Base-by-base conservation (phyloP, 495 filamentous ascomycete genomes). In the Penicillium taxi region DNA sequence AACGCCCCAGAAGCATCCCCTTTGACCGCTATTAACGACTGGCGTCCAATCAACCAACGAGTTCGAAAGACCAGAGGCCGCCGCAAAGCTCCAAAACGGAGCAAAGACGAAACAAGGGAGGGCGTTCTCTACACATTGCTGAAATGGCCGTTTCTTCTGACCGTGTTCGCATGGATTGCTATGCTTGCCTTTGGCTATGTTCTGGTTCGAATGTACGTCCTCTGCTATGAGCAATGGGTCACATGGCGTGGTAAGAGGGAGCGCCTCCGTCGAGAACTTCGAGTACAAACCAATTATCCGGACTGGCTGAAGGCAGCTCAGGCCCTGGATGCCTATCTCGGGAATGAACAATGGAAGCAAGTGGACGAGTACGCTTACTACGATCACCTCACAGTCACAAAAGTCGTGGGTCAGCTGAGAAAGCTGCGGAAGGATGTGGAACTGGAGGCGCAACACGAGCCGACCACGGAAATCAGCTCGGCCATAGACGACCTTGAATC, bases 331-430 rank as follows among this genome's bases (percentile, higher is more conserved):
- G 62, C 60, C 6, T 82, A 86, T 55, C 68, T 96, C 24, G 86
- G 87, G 1, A 90, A 87, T 44, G 78, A 84, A 42, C 53, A 65
- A 39, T 98, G 93, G 93, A 96, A 89, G 59, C 71, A 81, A 48
- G 69, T 70, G 14, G 86, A 94, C 43, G 86, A 84, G 37, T 96
- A 88, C 64, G 91, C 88, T 9, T 96, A 96, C 63, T 98, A 98
- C 53, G 87, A 96, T 58, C 76, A 77, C 40, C 74, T 78, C 41
- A 96, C 87, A 4, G 74, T 96, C 23, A 74, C 67, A 36, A 76
- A 78, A 42, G 85, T 89, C 22, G 72, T 77, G 44, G 70, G 77
- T 11, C 82, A 96, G 60, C 69, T 96, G 58, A 76, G 65, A 39
- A 69, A 83, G 20, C 51, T 61, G 42, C 66, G 67, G 39, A 74